A percentile compares a stretch with the other conserved stretches of the same genome.
phyloP scores from a whole-genome alignment of 257 asterid species.

The Paraleonurus japonicus region DNA sequence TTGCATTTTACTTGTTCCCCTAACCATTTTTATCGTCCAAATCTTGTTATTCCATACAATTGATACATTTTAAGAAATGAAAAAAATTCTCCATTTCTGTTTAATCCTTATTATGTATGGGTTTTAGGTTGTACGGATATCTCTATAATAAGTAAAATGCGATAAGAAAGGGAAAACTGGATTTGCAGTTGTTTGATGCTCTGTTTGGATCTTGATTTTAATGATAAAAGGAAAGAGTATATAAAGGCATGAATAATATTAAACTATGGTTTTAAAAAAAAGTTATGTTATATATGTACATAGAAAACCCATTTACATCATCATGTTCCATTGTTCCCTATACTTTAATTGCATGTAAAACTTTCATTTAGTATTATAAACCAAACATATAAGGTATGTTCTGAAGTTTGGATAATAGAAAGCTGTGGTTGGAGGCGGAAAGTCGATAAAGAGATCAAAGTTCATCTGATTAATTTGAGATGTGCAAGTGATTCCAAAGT shows the following conservation, averaged over 20 bases:
- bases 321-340: not conserved
- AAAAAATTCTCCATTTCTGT: not conserved
- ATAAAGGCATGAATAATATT: not conserved
- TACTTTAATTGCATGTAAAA: not conserved
- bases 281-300: not conserved
- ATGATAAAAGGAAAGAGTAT: not conserved
- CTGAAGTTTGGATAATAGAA: not conserved
- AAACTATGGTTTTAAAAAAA: not conserved
- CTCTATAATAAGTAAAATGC: not conserved
- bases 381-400: not conserved
- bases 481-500: not conserved
- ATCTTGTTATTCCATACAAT: not conserved
- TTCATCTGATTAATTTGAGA: slow-evolving; percentile 1
- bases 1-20: not conserved
- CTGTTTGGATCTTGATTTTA: slow-evolving; percentile 14
- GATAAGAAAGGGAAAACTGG: not conserved
- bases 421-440: slow-evolving; percentile 11
- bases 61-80: not conserved
- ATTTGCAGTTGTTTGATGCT: slow-evolving; percentile 9
- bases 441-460: not conserved
- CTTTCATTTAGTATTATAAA: not conserved
- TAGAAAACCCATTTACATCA: not conserved
- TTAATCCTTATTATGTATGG: not conserved
- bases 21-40: not conserved
- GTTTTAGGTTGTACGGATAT: not conserved